A percentile compares a stretch with the other conserved stretches of the same genome.
These are phyloP conservation scores for Sanghuangporus baumii DNA, from an alignment of 1,284 basidiomycete species.

Conservation along the genomic window DNA sequence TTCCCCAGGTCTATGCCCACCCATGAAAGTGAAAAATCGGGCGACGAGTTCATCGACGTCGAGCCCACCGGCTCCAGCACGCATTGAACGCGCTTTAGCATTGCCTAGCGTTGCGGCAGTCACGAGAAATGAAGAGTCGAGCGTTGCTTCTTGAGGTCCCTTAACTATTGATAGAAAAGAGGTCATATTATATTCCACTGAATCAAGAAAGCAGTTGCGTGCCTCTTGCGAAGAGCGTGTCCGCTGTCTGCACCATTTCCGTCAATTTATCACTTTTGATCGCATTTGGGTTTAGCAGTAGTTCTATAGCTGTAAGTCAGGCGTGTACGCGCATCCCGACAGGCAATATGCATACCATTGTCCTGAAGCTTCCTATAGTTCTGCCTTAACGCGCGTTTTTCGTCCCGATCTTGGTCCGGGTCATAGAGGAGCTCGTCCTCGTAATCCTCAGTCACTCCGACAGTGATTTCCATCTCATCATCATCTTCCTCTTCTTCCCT, in stretches of 20 bases:
- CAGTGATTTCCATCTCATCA: background rate
- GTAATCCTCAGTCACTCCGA: background rate
- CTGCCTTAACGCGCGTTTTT: conserved; percentile 65
- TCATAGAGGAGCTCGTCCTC: conserved; percentile 49
- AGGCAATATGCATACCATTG: conserved; percentile 29
- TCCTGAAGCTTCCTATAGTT: conserved; percentile 63
- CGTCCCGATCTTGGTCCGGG: conserved; percentile 73
- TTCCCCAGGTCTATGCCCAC: conserved; percentile 41
- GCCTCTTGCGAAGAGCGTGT: conserved; percentile 61
- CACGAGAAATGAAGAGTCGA: conserved; percentile 71
- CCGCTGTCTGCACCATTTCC: conserved; percentile 47
- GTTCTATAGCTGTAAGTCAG: conserved; percentile 17
- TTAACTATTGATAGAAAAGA: conserved; percentile 46
- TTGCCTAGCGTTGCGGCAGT: conserved; percentile 66
- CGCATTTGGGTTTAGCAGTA: conserved; percentile 43
- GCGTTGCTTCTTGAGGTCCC: conserved; percentile 72
- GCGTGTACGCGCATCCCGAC: background rate
- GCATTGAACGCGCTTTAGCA: conserved; percentile 81
- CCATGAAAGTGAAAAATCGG: conserved; percentile 68
- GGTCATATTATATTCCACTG: background rate
- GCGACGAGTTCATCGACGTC: conserved; percentile 80
- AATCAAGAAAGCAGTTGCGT: conserved; percentile 7
- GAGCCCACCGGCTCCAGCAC: conserved; percentile 74
- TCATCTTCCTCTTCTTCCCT: background rate
- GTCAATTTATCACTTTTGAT: conserved; percentile 51